A percentile compares a stretch with the other conserved stretches of the same genome.
Evolutionary conservation across 495 filamentous ascomycete genomes (phyloP).

Genomic region (Aspergillus cristatus): DNA sequence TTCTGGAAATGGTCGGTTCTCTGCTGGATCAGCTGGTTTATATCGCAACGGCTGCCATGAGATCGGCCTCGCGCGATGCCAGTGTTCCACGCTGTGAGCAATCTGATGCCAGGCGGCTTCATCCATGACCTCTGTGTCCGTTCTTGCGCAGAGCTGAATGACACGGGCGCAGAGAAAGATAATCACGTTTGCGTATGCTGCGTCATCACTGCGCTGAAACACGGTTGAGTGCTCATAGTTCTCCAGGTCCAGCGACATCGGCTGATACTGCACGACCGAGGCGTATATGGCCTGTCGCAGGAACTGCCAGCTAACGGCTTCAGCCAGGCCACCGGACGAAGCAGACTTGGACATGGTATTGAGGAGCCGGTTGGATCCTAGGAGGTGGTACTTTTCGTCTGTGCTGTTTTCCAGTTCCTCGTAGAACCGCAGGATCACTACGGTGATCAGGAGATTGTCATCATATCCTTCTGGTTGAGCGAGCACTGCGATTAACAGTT

Average conservation of each 20-base stretch:
- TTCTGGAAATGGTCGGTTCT: conserved; percentile 27
- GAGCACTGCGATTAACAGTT: conserved; percentile 24
- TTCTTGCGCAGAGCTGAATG: conserved; percentile 19
- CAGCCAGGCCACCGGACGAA: conserved; percentile 28
- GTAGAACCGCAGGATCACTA: conserved; percentile 29
- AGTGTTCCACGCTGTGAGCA: conserved; percentile 19
- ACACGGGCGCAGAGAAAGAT: conserved; percentile 31
- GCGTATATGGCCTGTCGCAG: conserved; percentile 34
- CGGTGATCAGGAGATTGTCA: conserved; percentile 27
- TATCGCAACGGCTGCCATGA: conserved; percentile 32
- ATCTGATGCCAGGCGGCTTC: conserved; percentile 15
- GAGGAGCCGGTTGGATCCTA: conserved; percentile 28
- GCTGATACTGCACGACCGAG: conserved; percentile 27
- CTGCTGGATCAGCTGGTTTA: conserved; percentile 14
- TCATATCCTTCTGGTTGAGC: conserved; percentile 20
- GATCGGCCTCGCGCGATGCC: conserved; percentile 19
- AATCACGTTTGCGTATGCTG: conserved; percentile 24
- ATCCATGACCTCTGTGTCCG: conserved; percentile 13
- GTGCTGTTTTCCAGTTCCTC: conserved; percentile 26
- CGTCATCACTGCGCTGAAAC: conserved; percentile 26
- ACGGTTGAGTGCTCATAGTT: conserved; percentile 29
- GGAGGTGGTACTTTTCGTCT: conserved; percentile 28
- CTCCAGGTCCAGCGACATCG: conserved; percentile 23
- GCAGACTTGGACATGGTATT: conserved; percentile 29
- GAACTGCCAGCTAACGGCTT: conserved; percentile 34